Percentiles rank a stretch among this genome's conserved stretches.
Evolutionary conservation across 257 asterid genomes (phyloP).

Genomic region (Solanum acaule): DNA sequence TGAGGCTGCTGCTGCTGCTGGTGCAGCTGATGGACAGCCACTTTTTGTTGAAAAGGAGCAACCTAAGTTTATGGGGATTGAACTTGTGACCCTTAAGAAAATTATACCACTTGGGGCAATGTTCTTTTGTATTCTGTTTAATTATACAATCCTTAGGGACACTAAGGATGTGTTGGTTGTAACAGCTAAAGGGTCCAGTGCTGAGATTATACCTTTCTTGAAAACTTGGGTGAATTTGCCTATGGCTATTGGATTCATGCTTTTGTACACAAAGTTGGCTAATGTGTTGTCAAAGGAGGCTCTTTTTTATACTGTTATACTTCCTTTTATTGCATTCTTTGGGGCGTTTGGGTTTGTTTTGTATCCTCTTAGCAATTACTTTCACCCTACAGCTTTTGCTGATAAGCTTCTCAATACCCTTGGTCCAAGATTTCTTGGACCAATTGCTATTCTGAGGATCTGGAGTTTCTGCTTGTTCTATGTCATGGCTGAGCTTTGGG

Average conservation of each 20-base stretch:
- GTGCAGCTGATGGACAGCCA: conserved; percentile 47
- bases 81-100: conserved; percentile 66
- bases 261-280: conserved; percentile 74
- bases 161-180: conserved; percentile 97
- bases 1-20: conserved; percentile 58
- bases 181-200: conserved; percentile 95
- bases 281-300: conserved; percentile 89
- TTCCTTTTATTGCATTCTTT: conserved; percentile 88
- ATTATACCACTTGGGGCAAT: conserved; percentile 86
- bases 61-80: conserved; percentile 74
- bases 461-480: conserved; percentile 98
- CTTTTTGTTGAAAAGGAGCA: conserved; percentile 36
- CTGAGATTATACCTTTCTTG: conserved; percentile 95
- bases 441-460: conserved; percentile 94
- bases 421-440: conserved; percentile 99
- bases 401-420: conserved; percentile 57
- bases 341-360: conserved; percentile 95
- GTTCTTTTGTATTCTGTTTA: conserved; percentile 91
- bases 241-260: conserved; percentile 95
- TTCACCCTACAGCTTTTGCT: conserved; percentile 95
- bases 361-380: conserved; percentile 74
- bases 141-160: conserved; percentile 87
- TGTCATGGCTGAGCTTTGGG: conserved; percentile 99
- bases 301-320: conserved; percentile 68
- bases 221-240: conserved; percentile 99